Base-by-base conservation (phyloP, 1,284 basidiomycete species). In the Puccinia novopanici region DNA sequence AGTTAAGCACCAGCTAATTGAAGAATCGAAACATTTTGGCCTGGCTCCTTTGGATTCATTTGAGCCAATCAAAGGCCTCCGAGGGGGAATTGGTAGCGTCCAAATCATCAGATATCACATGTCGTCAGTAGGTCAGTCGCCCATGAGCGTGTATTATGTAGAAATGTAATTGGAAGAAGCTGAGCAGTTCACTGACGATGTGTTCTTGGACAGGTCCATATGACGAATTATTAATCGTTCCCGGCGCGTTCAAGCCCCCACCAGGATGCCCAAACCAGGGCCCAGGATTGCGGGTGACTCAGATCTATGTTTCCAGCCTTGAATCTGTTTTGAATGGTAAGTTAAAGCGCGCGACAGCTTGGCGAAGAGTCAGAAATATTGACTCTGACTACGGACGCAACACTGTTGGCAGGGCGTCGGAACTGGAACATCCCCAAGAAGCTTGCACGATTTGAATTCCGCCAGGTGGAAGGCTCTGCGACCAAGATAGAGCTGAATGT, bases 351-450 rank as follows among this genome's bases (percentile, higher is more conserved):
- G 45, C 6, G 45, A 57, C 10, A 42, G 63, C 9, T 5, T 12
- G 17, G 22, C 8, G 55, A 2, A 57, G 8, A 57, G 6, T 12
- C 2, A 59, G 27, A 59, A 30, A 9, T 9, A 12, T 68, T 19
- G 65, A 68, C 17, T n/a, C 3, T 24, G 65, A 59, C 40, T 45
- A 10, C 0, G 17, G 45, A 73, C n/a, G 55, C 12, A 54, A 34
- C 37, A 24, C 8, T 40, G 9, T 57, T 59, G 15, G 15, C 34
- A 78, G 75, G 75, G 15, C 61, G 75, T 40, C 52, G 34, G 6
- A 17, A 78, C 27, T 78, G 75, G 75, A 78, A 78, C 54, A 54
- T 70, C 54, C 75, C 75, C 3, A 78, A 78, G 37, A 42, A 78
- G 37, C 54, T 78, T 34, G 75, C 65, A 19, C 75, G 65, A 19